Evolutionary conservation across 2,329 filamentous ascomycete species (phyloP), one percentile per base, ranked within the genome.

Genomic region (Fonsecaea pugnacius): DNA sequence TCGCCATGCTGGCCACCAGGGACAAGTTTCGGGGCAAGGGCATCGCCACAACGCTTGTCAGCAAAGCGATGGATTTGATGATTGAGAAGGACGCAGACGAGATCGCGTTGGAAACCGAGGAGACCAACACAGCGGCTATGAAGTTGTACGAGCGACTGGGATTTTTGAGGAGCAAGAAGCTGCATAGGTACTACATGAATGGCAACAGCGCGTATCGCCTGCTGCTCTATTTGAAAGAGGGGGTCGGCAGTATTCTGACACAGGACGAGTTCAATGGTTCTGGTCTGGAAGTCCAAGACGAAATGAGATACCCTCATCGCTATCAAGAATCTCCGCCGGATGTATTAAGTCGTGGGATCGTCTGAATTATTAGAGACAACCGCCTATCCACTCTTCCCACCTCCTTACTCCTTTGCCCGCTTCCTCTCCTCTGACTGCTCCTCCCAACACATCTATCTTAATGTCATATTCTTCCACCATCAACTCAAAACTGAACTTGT

Each of bases 1-100:
- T 99, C 71, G 95, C 95, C 73, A 99, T 99, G 95, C 84, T 99
- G 48, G 95, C 95, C n/a, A 93, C 96, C 4, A 87, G 89, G 50
- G 87, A 91, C 43, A 81, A 87, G 30, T 89, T 91, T 73, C 88
- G 95, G 24, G 92, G 93, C 5, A 86, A 88, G 68, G 94, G 95
- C 1, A 92, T 99, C 64, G 95, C 91, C 1, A 96, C 92, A 0
- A 88, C 88, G 46, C 83, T 99, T 9, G 95, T 99, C n/a, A 87
- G 89, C 68, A 88, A 87, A 82, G 92, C 93, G 21, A 93, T 99
- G 68, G 92, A 96, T 71, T 89, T 90, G 68, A 99, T 99, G 95
- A 86, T 87, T 10, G 85, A 86, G 63, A 84, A 89, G 58, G 85
- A 91, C 72, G 95, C 95, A 27, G 94, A 98, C 75, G 95, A 99